Base-by-base conservation (phyloP, 176 grass and related monocot species). In the bread wheat (Triticum aestivum) region DNA sequence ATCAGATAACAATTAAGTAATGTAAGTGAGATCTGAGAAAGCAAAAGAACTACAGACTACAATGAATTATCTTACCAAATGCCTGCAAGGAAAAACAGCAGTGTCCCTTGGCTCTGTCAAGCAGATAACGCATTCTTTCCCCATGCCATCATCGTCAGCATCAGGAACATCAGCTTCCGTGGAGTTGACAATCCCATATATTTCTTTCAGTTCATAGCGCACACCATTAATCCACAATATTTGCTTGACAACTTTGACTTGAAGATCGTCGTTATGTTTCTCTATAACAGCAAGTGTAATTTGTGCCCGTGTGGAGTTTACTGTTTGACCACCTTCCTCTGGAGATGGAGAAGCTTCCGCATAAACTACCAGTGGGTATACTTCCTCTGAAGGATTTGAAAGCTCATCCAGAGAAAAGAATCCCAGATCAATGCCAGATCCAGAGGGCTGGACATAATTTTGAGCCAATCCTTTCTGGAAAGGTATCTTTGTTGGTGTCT, bases 111-210 rank as follows among this genome's bases (percentile, higher is more conserved):
- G 90, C 74, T 99, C 97, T 38, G 94, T 91, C 89, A 99, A 86
- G 90, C 97, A 99, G 79, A 99, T 96, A 54, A 99, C 97, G 74
- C 97, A 99, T 69, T 99, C 97, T 80, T 99, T 99, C 62, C 92
- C 97, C 41, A 41, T 44, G 37, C 92, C 97, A 74, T 86, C 79
- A 69, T 86, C 82, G 56, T 94, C 87, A 18, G 82, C 62, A 79
- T 87, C 42, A 5, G 58, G 74, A 37, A 91, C 85, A 86, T 91
- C 87, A 24, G 65, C 20, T 86, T 94, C 94, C 1, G 41, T 67
- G 32, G 91, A 91, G 85, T 84, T 96, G 34, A 86, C 91, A 72
- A 96, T 81, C 20, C 97, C 97, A 70, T 90, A 99, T 62, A 99
- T 94, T 79, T 96, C 97, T 90, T 93, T 92, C 63, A 99, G 83